Evolutionary conservation across 2,329 filamentous ascomycete genomes (phyloP).

Genomic region (Aurifilum marmelostoma): DNA sequence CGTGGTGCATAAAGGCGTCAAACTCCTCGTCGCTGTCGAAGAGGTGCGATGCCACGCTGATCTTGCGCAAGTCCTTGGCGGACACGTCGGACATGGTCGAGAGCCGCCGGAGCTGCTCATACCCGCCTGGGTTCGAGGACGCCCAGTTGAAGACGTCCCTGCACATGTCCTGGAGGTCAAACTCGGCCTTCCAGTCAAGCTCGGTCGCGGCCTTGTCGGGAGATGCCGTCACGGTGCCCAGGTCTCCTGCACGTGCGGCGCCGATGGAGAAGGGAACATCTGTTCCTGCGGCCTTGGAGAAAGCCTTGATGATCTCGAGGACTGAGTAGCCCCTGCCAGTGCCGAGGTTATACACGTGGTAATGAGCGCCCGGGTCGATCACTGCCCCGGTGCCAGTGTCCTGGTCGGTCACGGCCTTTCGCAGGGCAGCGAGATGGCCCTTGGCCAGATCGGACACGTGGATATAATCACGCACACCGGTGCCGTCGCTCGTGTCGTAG

Average conservation of each 20-base stretch:
- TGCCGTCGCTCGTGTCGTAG: slow-evolving; percentile 26
- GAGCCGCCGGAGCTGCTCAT: slow-evolving; percentile 26
- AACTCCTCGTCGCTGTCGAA: slow-evolving; percentile 26
- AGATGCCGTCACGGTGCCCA: slow-evolving; percentile 24
- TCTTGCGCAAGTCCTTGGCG: slow-evolving; percentile 17
- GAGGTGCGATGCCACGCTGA: slow-evolving; percentile 21
- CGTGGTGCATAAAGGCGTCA: slow-evolving; percentile 24
- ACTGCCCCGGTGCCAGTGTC: not conserved
- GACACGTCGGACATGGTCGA: slow-evolving; percentile 18
- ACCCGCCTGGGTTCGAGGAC: slow-evolving; percentile 22
- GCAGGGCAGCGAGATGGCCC: slow-evolving; percentile 25
- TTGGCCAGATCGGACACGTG: slow-evolving; percentile 26
- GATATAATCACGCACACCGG: slow-evolving; percentile 26
- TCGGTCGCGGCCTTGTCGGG: slow-evolving; percentile 25
- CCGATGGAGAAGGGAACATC: slow-evolving; percentile 23
- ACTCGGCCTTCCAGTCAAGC: slow-evolving; percentile 28
- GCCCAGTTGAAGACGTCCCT: slow-evolving; percentile 28
- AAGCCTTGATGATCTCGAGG: slow-evolving; percentile 26
- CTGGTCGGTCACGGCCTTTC: slow-evolving; percentile 22
- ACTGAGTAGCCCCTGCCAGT: slow-evolving; percentile 27
- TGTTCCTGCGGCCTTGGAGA: slow-evolving; percentile 24
- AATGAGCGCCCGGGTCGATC: slow-evolving; percentile 6
- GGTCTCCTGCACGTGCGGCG: slow-evolving; percentile 17
- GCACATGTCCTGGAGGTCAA: slow-evolving; percentile 29
- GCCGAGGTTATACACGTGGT: slow-evolving; percentile 25